Conservation (phyloP, 2,329 filamentous ascomycete species). For the Teratosphaeria zuluensis region DNA sequence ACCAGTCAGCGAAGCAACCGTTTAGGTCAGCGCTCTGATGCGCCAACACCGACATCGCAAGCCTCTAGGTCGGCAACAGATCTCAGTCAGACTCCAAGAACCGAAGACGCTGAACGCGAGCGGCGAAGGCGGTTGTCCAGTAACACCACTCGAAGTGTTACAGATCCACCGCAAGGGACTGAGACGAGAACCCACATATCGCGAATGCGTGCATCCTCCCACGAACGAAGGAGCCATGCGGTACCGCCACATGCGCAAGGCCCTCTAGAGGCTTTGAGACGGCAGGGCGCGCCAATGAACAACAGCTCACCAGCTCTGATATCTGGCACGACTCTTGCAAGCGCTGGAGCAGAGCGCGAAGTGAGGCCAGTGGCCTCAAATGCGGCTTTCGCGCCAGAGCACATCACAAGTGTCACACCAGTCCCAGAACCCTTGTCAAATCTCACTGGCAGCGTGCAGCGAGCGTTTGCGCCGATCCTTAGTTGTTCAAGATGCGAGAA, state of each 20-base stretch:
- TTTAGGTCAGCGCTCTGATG: slow-evolving; percentile 30
- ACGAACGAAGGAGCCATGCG: not conserved
- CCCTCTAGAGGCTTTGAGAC: slow-evolving; percentile 8
- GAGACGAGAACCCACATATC: slow-evolving; percentile 8
- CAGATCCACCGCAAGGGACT: slow-evolving; percentile 26
- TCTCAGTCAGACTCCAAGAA: slow-evolving; percentile 34
- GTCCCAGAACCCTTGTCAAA: slow-evolving; percentile 30
- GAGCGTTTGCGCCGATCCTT: slow-evolving; percentile 50
- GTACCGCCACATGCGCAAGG: slow-evolving; percentile 2
- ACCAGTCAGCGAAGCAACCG: slow-evolving; percentile 18
- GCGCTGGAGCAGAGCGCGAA: not conserved
- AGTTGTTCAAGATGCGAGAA: slow-evolving; percentile 60
- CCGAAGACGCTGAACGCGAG: slow-evolving; percentile 17
- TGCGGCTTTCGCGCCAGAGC: slow-evolving; percentile 3
- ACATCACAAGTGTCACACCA: slow-evolving; percentile 1
- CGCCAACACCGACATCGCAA: slow-evolving; percentile 38
- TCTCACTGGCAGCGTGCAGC: slow-evolving; percentile 21
- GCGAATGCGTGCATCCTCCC: slow-evolving; percentile 11
- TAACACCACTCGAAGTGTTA: slow-evolving; percentile 35
- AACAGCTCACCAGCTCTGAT: slow-evolving; percentile 11
- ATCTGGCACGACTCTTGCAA: not conserved
- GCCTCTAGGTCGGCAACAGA: slow-evolving; percentile 58
- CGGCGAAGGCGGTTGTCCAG: slow-evolving; percentile 27
- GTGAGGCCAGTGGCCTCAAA: slow-evolving; percentile 2
- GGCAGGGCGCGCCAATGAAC: slow-evolving; percentile 6